Evolutionary conservation across 768 basidiomycete species (phyloP), one percentile per base, ranked within the genome.

Genomic region (Kwoniella bestiolae): DNA sequence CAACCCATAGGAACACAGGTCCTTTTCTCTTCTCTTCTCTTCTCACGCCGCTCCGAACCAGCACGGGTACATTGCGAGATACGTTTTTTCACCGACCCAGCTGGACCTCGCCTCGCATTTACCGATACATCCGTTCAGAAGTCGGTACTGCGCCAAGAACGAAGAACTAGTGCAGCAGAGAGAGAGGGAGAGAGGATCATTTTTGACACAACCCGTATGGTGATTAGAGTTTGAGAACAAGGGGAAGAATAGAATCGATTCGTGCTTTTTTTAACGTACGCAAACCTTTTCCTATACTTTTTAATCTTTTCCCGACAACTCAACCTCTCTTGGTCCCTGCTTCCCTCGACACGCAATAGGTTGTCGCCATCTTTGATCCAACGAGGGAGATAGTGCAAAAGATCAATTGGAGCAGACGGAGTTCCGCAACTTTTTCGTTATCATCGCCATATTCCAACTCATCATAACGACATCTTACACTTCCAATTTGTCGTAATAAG

Each of bases 1-100:
- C 16, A 52, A 28, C 50, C 23, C 25, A 47, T 47, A 47, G 46
- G 46, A 47, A 47, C 46, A 47, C 26, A 55, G 52, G 52, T 55
- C 52, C 34, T 55, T 55, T 32, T 55, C 52, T 34, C 31, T 8
- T 32, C 32, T 55, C 2, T 29, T 51, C 14, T 7, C 14, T 21
- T 2, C 26, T 26, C 50, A 11, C 21, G 3, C 12, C 14, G 21
- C 14, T 25, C 28, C 25, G 21, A 51, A 18, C 38, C 11, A 21
- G 46, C n/a, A 25, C 46, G 23, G 12, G 12, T 41, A 14, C 18
- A 41, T 41, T 18, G 38, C 18, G 18, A 41, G 18, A 16, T 18
- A 41, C 38, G 38, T 41, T 41, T 41, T 41, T 41, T n/a, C n/a
- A n/a, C n/a, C n/a, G n/a, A n/a, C n/a, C n/a, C n/a, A n/a, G n/a